Conservation (phyloP, 2,329 filamentous ascomycete species). For the Penicillium thymicola region DNA sequence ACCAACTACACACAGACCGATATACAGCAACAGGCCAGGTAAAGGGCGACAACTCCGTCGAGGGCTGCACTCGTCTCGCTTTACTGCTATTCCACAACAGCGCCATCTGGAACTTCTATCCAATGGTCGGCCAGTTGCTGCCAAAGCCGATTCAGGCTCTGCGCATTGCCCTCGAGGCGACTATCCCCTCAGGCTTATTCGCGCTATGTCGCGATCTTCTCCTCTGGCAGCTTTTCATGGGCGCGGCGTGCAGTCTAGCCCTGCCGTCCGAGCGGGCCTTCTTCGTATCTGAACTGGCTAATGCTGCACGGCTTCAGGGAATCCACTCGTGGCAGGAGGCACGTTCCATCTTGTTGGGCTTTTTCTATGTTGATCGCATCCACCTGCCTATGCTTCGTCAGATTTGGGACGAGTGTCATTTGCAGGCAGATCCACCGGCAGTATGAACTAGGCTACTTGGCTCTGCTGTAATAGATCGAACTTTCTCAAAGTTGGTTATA, state of each 20-base stretch:
- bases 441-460: slow-evolving; percentile 4
- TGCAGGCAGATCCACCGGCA: slow-evolving; percentile 14
- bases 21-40: slow-evolving; percentile 32
- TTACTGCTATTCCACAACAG: slow-evolving; percentile 41
- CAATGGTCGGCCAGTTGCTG: slow-evolving; percentile 33
- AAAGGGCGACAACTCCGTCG: slow-evolving; percentile 37
- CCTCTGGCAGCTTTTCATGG: slow-evolving; percentile 39
- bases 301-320: slow-evolving; percentile 27
- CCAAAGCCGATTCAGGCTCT: slow-evolving; percentile 35
- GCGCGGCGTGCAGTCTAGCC: slow-evolving; percentile 30
- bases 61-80: slow-evolving; percentile 39
- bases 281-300: slow-evolving; percentile 33
- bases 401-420: slow-evolving; percentile 34
- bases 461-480: not conserved
- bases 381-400: slow-evolving; percentile 30
- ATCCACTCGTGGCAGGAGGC: slow-evolving; percentile 35
- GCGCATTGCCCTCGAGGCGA: slow-evolving; percentile 32
- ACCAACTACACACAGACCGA: slow-evolving; percentile 37
- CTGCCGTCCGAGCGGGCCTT: slow-evolving; percentile 29
- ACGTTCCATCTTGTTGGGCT: slow-evolving; percentile 30
- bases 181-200: slow-evolving; percentile 33
- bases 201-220: slow-evolving; percentile 33
- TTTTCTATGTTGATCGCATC: slow-evolving; percentile 37
- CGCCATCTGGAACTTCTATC: slow-evolving; percentile 41
- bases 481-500: not conserved